phyloP scores from a whole-genome alignment of 257 asterid species.

The Verbena officinalis region DNA sequence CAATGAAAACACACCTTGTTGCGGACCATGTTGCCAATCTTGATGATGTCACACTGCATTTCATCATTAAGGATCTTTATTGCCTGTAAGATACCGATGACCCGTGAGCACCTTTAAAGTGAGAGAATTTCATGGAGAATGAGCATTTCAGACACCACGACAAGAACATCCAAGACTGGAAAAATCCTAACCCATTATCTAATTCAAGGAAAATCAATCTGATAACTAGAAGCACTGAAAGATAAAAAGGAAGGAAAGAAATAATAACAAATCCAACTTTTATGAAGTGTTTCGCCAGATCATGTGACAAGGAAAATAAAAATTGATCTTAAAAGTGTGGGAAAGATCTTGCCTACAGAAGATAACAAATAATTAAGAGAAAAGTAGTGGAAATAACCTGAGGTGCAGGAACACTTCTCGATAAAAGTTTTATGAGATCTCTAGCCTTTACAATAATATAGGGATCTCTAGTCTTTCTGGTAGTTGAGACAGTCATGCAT shows the following conservation, averaged over 20 bases:
- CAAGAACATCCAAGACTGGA: background rate
- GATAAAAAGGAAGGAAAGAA: background rate
- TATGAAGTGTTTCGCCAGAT: background rate
- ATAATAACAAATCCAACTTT: background rate
- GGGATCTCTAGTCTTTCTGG: slow-evolving; percentile 73
- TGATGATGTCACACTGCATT: slow-evolving; percentile 78
- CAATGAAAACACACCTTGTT: slow-evolving; percentile 51
- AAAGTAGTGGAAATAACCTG: slow-evolving; percentile 42
- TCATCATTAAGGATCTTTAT: slow-evolving; percentile 77
- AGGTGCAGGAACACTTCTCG: slow-evolving; percentile 85
- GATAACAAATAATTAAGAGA: too few relatives aligned
- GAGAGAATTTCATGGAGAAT: background rate
- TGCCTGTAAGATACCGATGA: slow-evolving; percentile 47
- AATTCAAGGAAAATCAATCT: background rate
- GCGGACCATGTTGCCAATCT: slow-evolving; percentile 70
- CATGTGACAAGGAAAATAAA: background rate
- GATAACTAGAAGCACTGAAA: background rate
- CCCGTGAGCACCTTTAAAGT: slow-evolving; percentile 8
- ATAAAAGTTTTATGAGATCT: slow-evolving; percentile 72
- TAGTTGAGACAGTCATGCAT: slow-evolving; percentile 74
- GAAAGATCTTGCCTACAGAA: too few relatives aligned
- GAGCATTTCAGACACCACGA: background rate
- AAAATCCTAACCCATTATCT: background rate
- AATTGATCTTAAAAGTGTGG: too few relatives aligned
- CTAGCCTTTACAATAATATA: slow-evolving; percentile 70